Conservation (phyloP, 768 basidiomycete species). For the Hypsizygus marmoreus region DNA sequence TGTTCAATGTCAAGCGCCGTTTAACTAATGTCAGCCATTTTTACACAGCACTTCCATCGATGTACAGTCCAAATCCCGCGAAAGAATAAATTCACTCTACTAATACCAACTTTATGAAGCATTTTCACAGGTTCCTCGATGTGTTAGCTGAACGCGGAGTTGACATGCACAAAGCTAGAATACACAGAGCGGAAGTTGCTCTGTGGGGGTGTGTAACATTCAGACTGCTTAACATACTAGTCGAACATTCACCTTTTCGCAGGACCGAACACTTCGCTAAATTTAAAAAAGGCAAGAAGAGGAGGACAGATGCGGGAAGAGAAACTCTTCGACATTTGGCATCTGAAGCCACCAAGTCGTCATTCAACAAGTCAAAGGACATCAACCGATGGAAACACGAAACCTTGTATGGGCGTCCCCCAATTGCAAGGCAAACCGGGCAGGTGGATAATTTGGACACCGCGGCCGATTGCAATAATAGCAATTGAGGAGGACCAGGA, state of each 20-base stretch:
- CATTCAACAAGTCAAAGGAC: background rate
- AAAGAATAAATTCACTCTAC: background rate
- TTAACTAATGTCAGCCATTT: background rate
- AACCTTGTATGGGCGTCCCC: background rate
- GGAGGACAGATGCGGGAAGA: conserved; percentile 32
- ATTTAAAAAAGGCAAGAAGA: conserved; percentile 42
- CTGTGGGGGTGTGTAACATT: conserved; percentile 51
- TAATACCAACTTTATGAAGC: conserved; percentile 34
- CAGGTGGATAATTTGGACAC: too few species aligned
- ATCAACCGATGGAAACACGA: background rate
- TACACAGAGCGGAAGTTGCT: conserved; percentile 60
- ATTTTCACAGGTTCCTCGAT: conserved; percentile 59
- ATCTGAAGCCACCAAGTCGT: conserved; percentile 22
- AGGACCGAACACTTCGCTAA: conserved; percentile 51
- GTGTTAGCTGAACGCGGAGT: conserved; percentile 53
- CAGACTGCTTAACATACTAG: background rate
- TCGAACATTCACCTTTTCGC: conserved; percentile 3
- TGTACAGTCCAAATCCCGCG: conserved; percentile 30
- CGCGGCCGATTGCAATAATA: too few species aligned
- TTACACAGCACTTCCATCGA: conserved; percentile 51
- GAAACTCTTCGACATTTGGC: conserved; percentile 29
- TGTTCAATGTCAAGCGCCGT: background rate
- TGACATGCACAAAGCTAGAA: conserved; percentile 59
- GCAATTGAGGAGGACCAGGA: background rate
- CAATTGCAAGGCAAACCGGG: background rate